Percentiles rank a stretch among this genome's conserved stretches.
Evolutionary conservation across 1,139 yeast genomes (phyloP).

Genomic region (Taphrina betulina): DNA sequence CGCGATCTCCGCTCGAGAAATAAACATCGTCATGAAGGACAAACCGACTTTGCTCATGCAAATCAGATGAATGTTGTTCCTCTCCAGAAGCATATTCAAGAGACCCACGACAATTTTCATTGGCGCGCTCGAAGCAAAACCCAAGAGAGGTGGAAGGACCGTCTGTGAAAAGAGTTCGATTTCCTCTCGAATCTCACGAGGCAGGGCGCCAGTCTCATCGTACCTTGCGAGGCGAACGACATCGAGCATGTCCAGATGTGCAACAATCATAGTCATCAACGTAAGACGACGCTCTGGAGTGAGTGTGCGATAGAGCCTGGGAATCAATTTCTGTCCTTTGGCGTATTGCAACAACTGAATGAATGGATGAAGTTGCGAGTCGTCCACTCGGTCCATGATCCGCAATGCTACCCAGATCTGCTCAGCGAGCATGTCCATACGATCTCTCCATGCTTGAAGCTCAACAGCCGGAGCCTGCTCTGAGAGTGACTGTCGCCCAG

Average conservation of each 20-base stretch:
- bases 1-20: slow-evolving; percentile 88
- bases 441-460: slow-evolving; percentile 42
- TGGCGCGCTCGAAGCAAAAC: slow-evolving; percentile 78
- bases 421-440: slow-evolving; percentile 43
- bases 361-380: slow-evolving; percentile 60
- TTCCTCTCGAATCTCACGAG: slow-evolving; percentile 54
- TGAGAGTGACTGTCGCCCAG: slow-evolving; percentile 57
- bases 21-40: slow-evolving; percentile 78
- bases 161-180: slow-evolving; percentile 80
- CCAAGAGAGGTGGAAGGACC: slow-evolving; percentile 79
- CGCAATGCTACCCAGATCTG: slow-evolving; percentile 75
- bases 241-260: slow-evolving; percentile 75
- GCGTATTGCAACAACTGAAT: slow-evolving; percentile 79
- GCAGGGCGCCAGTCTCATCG: slow-evolving; percentile 55
- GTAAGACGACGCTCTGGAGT: slow-evolving; percentile 75
- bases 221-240: slow-evolving; percentile 74
- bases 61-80: slow-evolving; percentile 65
- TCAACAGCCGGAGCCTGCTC: slow-evolving; percentile 48
- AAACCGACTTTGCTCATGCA: slow-evolving; percentile 84
- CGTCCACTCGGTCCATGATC: slow-evolving; percentile 49
- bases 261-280: slow-evolving; percentile 73
- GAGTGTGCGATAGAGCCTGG: slow-evolving; percentile 82
- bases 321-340: slow-evolving; percentile 85
- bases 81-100: slow-evolving; percentile 69
- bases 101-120: slow-evolving; percentile 82